Percentiles rank a stretch among this genome's conserved stretches.
Evolutionary conservation across 2,329 filamentous ascomycete species (phyloP).

Genomic region (Neonectria punicea): DNA sequence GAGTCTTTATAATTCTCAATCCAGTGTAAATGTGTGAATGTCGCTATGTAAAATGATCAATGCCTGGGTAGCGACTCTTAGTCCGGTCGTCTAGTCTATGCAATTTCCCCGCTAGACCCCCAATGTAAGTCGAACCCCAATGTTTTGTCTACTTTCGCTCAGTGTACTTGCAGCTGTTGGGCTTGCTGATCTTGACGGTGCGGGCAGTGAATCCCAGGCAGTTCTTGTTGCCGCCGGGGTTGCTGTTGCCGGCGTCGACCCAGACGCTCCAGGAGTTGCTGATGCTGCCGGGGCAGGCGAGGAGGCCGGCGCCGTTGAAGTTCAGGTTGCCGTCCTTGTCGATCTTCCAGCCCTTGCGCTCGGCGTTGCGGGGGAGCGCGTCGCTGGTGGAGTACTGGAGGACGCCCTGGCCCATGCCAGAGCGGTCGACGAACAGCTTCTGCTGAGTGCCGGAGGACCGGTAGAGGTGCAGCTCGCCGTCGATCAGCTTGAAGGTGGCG

Average conservation of each 20-base stretch:
- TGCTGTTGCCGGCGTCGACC: constrained; percentile 44
- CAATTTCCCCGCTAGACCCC: background rate
- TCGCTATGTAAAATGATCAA: background rate
- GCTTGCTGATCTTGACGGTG: constrained; percentile 41
- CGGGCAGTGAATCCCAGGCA: constrained; percentile 52
- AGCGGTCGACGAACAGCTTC: constrained; percentile 64
- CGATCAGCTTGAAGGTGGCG: constrained; percentile 61
- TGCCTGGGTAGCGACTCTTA: background rate
- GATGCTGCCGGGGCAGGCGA: constrained; percentile 63
- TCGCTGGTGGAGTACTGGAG: constrained; percentile 62
- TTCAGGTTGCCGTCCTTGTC: constrained; percentile 55
- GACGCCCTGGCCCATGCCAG: constrained; percentile 67
- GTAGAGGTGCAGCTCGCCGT: constrained; percentile 61
- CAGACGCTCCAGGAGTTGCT: constrained; percentile 54
- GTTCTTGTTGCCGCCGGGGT: constrained; percentile 50
- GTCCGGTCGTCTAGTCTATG: background rate
- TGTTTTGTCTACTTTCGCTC: background rate
- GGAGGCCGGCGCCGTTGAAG: constrained; percentile 56
- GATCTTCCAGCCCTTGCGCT: constrained; percentile 60
- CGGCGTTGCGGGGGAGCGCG: constrained; percentile 50
- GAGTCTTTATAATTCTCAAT: background rate
- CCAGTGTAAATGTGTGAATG: background rate
- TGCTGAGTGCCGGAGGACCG: constrained; percentile 53
- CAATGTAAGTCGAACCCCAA: background rate
- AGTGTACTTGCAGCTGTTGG: constrained; percentile 53